phyloP scores from a whole-genome alignment of 208 protist genomes.

The Spongospora subterranea region DNA sequence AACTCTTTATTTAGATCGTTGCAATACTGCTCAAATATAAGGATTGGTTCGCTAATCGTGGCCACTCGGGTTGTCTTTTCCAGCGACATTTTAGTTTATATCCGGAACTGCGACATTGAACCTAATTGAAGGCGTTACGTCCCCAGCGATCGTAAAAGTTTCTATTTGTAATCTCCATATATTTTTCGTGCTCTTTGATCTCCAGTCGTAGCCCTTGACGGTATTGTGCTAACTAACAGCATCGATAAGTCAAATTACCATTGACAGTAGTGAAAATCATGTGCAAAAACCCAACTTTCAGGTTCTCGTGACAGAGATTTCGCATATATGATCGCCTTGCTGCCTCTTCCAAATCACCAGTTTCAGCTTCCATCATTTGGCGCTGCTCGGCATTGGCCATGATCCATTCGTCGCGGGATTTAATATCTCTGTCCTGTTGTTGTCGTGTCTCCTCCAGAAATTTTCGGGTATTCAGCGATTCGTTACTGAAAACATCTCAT shows the following conservation, averaged over 20 bases:
- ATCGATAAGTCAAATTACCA: neutral
- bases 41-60: no score
- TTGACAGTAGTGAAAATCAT: neutral
- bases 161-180: neutral
- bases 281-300: neutral
- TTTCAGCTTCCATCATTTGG: neutral
- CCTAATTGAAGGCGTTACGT: conserved; percentile 52
- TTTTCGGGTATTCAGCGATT: neutral
- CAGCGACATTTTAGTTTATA: no score
- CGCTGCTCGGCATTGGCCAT: neutral
- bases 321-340: conserved; percentile 14
- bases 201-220: neutral
- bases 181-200: neutral
- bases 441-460: neutral
- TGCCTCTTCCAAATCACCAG: neutral
- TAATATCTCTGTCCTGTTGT: neutral
- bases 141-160: conserved; percentile 31
- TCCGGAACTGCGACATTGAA: no score
- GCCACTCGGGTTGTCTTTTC: no score
- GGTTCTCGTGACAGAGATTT: conserved; percentile 44
- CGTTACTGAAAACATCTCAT: neutral
- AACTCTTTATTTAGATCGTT: no score
- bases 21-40: no score
- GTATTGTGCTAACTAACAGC: conserved; percentile 22
- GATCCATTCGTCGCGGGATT: neutral